phyloP scores from a whole-genome alignment of 495 filamentous ascomycete species.

The Darksidea phi region DNA sequence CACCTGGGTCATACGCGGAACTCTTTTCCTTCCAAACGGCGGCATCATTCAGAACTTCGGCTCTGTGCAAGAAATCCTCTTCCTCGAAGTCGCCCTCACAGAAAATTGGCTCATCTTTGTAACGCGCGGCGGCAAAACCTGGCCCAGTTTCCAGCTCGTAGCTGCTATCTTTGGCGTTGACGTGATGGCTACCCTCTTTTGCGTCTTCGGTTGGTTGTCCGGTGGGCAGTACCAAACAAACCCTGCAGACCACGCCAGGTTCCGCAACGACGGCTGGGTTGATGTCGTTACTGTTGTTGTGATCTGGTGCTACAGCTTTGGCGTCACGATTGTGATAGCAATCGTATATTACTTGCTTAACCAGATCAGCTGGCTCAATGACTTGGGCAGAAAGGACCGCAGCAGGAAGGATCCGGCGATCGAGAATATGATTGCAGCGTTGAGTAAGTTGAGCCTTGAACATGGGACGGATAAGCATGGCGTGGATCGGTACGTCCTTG shows the following conservation, averaged over 20 bases:
- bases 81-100: conserved; percentile 70
- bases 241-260: conserved; percentile 48
- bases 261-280: conserved; percentile 60
- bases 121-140: conserved; percentile 69
- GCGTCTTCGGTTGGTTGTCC: conserved; percentile 69
- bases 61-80: conserved; percentile 68
- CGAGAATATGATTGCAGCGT: conserved; percentile 75
- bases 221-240: conserved; percentile 47
- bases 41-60: conserved; percentile 74
- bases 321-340: conserved; percentile 73
- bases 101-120: conserved; percentile 83
- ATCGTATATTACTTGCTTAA: conserved; percentile 76
- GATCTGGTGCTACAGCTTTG: conserved; percentile 76
- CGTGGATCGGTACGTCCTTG: conserved; percentile 60
- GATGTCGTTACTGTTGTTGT: conserved; percentile 76
- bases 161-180: conserved; percentile 71
- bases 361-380: conserved; percentile 64
- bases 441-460: conserved; percentile 73
- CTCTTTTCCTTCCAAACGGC: conserved; percentile 64
- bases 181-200: conserved; percentile 68
- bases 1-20: conserved; percentile 69
- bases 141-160: conserved; percentile 71
- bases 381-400: conserved; percentile 77
- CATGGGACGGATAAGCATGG: conserved; percentile 61
- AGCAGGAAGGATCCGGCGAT: conserved; percentile 70